Conservation (phyloP, 2,329 filamentous ascomycete genomes). For the Colletotrichum falcatum region DNA sequence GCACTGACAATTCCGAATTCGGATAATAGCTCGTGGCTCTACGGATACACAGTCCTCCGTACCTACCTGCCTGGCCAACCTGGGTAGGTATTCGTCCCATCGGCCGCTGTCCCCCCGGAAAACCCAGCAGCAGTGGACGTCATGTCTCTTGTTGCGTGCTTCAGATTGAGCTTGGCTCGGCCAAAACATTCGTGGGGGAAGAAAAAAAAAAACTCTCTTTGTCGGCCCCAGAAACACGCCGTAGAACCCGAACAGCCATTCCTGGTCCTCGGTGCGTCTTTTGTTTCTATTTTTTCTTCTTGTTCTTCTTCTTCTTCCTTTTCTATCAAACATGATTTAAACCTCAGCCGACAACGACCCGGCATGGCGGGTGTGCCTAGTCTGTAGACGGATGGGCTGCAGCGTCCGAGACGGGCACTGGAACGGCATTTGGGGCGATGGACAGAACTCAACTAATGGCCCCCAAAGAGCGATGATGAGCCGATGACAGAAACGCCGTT, state of each 20-base stretch:
- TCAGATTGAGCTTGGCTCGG: constrained; percentile 28
- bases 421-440: neutral
- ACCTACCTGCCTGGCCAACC: too few relatives aligned
- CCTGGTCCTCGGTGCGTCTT: constrained; percentile 12
- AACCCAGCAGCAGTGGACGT: constrained; percentile 25
- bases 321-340: neutral
- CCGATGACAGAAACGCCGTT: neutral
- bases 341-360: neutral
- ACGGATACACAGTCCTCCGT: too few relatives aligned
- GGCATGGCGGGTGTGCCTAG: neutral
- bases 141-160: constrained; percentile 35
- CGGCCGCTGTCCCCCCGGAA: constrained; percentile 13
- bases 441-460: too few relatives aligned
- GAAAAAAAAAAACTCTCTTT: constrained; percentile 26
- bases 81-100: constrained; percentile 21
- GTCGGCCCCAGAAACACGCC: constrained; percentile 24
- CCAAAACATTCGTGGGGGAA: constrained; percentile 29
- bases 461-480: too few relatives aligned
- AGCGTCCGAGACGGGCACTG: constrained; percentile 10
- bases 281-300: neutral
- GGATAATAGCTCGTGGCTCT: constrained; percentile 13
- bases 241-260: constrained; percentile 32
- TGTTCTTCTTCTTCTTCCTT: neutral
- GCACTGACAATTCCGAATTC: neutral
- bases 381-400: neutral